phyloP scores from a whole-genome alignment of 2,329 filamentous ascomycete genomes.

The Nothopassalora personata region DNA sequence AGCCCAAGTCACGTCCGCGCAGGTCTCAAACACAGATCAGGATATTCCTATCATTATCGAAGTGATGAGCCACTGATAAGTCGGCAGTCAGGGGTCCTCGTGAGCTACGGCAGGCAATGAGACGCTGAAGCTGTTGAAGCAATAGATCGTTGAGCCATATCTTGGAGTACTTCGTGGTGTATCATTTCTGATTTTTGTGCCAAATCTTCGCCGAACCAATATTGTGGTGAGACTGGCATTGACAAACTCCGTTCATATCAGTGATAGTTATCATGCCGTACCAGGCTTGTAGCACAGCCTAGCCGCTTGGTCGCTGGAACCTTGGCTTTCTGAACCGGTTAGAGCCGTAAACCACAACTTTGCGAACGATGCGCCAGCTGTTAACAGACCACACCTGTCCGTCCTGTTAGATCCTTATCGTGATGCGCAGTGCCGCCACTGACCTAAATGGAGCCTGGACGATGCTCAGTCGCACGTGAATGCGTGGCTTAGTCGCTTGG shows the following conservation, averaged over 20 bases:
- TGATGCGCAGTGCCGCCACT: background rate
- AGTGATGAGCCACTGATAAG: too few species aligned
- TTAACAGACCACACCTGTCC: too few species aligned
- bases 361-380: background rate
- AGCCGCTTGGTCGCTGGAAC: slow-evolving; percentile 3
- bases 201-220: background rate
- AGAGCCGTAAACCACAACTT: background rate
- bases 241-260: background rate
- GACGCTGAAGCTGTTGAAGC: too few species aligned
- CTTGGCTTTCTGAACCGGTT: background rate
- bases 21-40: too few species aligned
- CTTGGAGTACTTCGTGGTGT: too few species aligned
- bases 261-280: background rate
- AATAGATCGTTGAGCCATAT: too few species aligned
- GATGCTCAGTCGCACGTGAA: slow-evolving; percentile 3
- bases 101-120: background rate
- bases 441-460: background rate
- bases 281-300: background rate
- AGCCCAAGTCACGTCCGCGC: background rate
- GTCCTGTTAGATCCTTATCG: background rate
- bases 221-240: too few species aligned
- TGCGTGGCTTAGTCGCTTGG: slow-evolving; percentile 3
- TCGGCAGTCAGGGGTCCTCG: background rate
- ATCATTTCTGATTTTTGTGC: too few species aligned
- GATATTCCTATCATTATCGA: too few species aligned